Conservation (phyloP, 2,329 filamentous ascomycete genomes). For the Elsinoe arachidis region DNA sequence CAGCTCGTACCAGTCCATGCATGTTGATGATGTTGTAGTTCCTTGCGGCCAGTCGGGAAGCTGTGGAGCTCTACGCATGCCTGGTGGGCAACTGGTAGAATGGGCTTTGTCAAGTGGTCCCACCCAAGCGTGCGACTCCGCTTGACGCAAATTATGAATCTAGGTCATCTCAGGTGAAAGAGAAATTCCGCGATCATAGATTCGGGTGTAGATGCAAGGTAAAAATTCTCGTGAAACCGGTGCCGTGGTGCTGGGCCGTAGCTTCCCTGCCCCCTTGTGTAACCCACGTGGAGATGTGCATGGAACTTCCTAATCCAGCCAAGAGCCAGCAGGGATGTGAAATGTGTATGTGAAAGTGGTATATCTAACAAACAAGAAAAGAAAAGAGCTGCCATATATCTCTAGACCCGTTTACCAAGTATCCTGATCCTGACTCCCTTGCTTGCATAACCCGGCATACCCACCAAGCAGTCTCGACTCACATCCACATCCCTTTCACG, state of each 20-base stretch:
- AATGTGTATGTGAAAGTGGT: too few species aligned
- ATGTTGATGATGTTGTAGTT: not conserved
- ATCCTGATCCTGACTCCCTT: not conserved
- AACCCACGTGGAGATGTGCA: conserved; percentile 1
- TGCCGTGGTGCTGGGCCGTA: not conserved
- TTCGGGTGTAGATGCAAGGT: not conserved
- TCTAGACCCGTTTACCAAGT: not conserved
- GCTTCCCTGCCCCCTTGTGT: not conserved
- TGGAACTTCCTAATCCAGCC: not conserved
- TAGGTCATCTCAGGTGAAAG: not conserved
- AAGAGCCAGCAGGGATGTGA: not conserved
- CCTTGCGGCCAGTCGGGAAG: too few species aligned
- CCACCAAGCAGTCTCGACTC: conserved; percentile 10
- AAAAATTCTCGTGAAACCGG: not conserved
- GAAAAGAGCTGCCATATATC: not conserved
- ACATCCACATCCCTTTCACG: conserved; percentile 18
- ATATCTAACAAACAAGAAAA: not conserved
- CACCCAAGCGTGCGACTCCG: too few species aligned
- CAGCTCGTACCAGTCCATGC: not conserved
- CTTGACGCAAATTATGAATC: too few species aligned
- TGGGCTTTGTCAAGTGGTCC: too few species aligned
- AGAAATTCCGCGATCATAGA: not conserved
- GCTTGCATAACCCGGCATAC: conserved; percentile 1
- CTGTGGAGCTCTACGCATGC: too few species aligned
- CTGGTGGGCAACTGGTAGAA: too few species aligned